Conservation (phyloP, 1,139 yeast genomes). For the Sugiyamaella castrensis region DNA sequence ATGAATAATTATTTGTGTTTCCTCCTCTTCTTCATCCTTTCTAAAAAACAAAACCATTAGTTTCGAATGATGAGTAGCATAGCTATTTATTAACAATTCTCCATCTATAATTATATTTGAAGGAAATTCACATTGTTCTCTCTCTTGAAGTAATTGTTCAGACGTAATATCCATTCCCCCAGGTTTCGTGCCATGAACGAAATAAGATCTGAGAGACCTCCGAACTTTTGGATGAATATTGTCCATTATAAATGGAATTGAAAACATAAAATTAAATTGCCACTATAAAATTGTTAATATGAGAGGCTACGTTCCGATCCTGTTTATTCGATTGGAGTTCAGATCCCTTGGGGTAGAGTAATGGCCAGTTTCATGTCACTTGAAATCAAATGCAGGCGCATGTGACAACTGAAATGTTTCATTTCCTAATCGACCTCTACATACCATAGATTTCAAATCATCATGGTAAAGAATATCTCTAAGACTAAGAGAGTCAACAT, state of each 20-base stretch:
- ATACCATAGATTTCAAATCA: constrained; percentile 17
- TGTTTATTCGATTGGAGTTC: too few relatives aligned
- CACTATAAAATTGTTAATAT: constrained; percentile 17
- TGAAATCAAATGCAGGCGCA: too few relatives aligned
- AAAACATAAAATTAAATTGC: constrained; percentile 35
- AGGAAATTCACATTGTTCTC: constrained; percentile 13
- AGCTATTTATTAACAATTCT: constrained; percentile 24
- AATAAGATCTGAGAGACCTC: constrained; percentile 23
- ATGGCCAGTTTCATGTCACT: background rate
- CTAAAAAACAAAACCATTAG: constrained; percentile 35
- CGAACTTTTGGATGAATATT: constrained; percentile 23
- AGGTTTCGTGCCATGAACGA: constrained; percentile 27
- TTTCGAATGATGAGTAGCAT: constrained; percentile 38
- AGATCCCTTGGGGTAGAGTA: too few relatives aligned
- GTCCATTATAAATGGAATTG: constrained; percentile 29
- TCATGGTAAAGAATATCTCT: constrained; percentile 21
- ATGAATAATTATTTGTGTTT: constrained; percentile 34
- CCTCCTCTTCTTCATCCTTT: constrained; percentile 10
- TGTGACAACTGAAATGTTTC: too few relatives aligned
- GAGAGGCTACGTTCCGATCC: too few relatives aligned
- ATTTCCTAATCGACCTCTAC: background rate
- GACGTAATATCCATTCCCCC: constrained; percentile 3
- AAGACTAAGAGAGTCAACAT: constrained; percentile 23
- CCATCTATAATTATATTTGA: constrained; percentile 26
- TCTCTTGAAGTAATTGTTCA: constrained; percentile 12